Base-by-base conservation (phyloP, 176 grass and related monocot species). In the Pontederia paniculata region DNA sequence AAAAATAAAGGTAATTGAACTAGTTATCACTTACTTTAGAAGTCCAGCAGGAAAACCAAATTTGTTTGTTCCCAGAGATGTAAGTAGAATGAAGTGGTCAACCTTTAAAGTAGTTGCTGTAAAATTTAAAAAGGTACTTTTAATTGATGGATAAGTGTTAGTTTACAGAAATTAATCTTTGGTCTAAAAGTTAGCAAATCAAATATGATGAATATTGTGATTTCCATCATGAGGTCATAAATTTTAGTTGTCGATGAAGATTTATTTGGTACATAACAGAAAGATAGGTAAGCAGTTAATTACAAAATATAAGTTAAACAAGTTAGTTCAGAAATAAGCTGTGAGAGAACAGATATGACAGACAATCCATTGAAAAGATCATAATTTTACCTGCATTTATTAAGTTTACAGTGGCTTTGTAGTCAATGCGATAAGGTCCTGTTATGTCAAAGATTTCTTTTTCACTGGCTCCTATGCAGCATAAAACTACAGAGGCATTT, bases 391-490 rank as follows among this genome's bases (percentile, higher is more conserved):
- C 80, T 70, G 78, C 82, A 37, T 86, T 71, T 20, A 96, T 79
- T 28, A 95, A 85, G 63, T 81, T 86, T 65, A 56, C 78, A 23
- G 81, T 86, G 58, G 85, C 82, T 68, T 89, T 64, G 62, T 83
- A 89, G 57, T 95, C 85, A 46, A 95, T 95, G 52, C 82, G 81
- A 66, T 95, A 95, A 5, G 90, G 90, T 0, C 90, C 90, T 13
- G 85, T 89, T 21, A 81, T 66, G 67, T 95, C 90, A 16, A 85
- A 47, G 58, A 95, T 67, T 21, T 95, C 90, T 55, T 95, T 95
- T 73, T 89, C 85, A 0, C 90, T 89, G 17, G 90, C 90, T 23
- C 85, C 85, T 62, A 95, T 95, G 82, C 85, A 86, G 72, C 90
- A 95, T 70, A 80, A 75, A 62, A 95, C 76, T 41, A 89, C 4